These are phyloP conservation scores for Parascedosporium putredinis DNA, from an alignment of 2,329 filamentous ascomycete genomes.

Conservation along the genomic window DNA sequence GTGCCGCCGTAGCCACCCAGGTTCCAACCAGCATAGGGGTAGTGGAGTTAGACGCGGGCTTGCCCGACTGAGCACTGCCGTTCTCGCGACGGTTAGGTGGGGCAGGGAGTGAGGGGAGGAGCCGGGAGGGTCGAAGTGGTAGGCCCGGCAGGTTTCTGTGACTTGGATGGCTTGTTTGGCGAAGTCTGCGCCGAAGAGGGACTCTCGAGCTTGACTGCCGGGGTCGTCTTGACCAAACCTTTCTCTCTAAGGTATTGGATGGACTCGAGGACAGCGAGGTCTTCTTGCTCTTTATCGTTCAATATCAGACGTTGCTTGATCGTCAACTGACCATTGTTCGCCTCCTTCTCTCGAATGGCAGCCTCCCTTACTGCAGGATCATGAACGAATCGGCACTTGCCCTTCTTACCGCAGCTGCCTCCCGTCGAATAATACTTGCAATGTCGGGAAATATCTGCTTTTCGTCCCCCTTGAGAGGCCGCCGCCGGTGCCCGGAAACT, in stretches of 20 bases:
- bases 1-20: slow-evolving; percentile 29
- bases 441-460: slow-evolving; percentile 52
- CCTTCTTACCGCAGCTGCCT: slow-evolving; percentile 60
- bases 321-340: slow-evolving; percentile 55
- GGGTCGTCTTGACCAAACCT: slow-evolving; percentile 34
- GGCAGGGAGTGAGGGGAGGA: slow-evolving; percentile 26
- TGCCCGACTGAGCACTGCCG: neutral
- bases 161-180: slow-evolving; percentile 11
- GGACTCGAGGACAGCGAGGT: slow-evolving; percentile 54
- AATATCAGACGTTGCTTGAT: slow-evolving; percentile 54
- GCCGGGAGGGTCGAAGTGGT: slow-evolving; percentile 24
- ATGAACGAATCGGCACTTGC: slow-evolving; percentile 65
- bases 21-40: slow-evolving; percentile 23
- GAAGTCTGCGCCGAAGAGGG: neutral
- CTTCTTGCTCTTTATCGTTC: slow-evolving; percentile 60
- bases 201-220: slow-evolving; percentile 9
- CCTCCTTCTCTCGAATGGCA: slow-evolving; percentile 52
- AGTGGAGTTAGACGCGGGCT: slow-evolving; percentile 15
- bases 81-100: slow-evolving; percentile 15
- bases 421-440: slow-evolving; percentile 64
- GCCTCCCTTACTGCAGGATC: slow-evolving; percentile 53
- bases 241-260: slow-evolving; percentile 55
- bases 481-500: slow-evolving; percentile 20
- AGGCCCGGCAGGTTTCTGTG: slow-evolving; percentile 11
- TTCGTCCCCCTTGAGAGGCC: slow-evolving; percentile 32